Base-by-base conservation (phyloP, 2,329 filamentous ascomycete genomes). In the Endocalyx cinctus region DNA sequence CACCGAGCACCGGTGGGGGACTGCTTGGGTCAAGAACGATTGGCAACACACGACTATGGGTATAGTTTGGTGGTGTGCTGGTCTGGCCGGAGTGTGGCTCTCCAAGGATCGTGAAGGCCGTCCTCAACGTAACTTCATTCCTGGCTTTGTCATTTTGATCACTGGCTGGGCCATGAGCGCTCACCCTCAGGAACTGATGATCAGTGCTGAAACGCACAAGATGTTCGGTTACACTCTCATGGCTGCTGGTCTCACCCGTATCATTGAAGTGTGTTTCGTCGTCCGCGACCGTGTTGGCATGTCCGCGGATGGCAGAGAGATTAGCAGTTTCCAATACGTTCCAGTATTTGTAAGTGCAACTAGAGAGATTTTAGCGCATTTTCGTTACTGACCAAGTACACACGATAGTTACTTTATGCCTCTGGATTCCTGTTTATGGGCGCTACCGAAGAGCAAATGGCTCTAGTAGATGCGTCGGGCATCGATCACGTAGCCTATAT, bases 1-100 rank as follows among this genome's bases (percentile, higher is more conserved):
- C 50, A 98, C 92, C 13, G 92, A 97, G 62, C 92, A 98, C 57
- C 79, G 84, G 33, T 98, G 92, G 92, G 92, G 92, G 34, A 72
- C 72, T 1, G 74, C 77, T 1, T 98, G 92, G 92, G 87, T 84
- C 33, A 79, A 77, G 61, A 97, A 96, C 54, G 92, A 98, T 59
- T 79, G 95, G 65, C 90, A 98, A 60, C 92, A 98, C 60, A 98
- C 92, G 0, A 87, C 85, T n/a, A 97, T 98, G 90, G 92, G 92
- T n/a, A 79, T 98, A 42, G 80, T 98, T 32, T 98, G 92, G 92
- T 98, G 90, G 90, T 85, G 81, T 50, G 90, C 92, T 6, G 92
- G 92, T 16, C 67, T 98, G 18, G 75, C 90, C 10, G 92, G 92
- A 26, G 74, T 98, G 33, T 98, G 90, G 92, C 70, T 98, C 25